phyloP scores from a whole-genome alignment of 2,329 filamentous ascomycete genomes.

The Pseudogymnoascus sp. region DNA sequence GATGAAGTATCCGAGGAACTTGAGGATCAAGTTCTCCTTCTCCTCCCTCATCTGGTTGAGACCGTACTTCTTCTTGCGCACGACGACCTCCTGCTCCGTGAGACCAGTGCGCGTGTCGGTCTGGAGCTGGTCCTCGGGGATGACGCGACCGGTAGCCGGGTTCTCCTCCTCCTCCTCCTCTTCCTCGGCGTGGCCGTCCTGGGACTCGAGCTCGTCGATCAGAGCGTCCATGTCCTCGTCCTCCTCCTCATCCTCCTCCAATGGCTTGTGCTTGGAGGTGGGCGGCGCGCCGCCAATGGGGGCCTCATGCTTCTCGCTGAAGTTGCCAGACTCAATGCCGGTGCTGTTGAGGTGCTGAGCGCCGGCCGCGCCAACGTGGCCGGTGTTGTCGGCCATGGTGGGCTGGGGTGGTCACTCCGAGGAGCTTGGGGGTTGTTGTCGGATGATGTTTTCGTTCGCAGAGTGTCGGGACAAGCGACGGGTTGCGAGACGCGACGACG shows the following conservation, averaged over 20 bases:
- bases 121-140: slow-evolving; percentile 68
- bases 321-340: slow-evolving; percentile 52
- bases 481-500: neutral
- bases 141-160: slow-evolving; percentile 47
- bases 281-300: slow-evolving; percentile 25
- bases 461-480: neutral
- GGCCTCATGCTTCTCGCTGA: slow-evolving; percentile 52
- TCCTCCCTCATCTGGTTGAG: slow-evolving; percentile 88
- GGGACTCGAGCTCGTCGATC: slow-evolving; percentile 78
- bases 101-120: slow-evolving; percentile 69
- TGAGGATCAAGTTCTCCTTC: slow-evolving; percentile 75
- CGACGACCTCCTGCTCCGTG: slow-evolving; percentile 58
- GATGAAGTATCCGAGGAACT: slow-evolving; percentile 75
- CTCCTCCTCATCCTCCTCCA: slow-evolving; percentile 53
- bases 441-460: neutral
- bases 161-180: slow-evolving; percentile 51
- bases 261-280: slow-evolving; percentile 16
- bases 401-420: neutral
- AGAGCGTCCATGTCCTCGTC: slow-evolving; percentile 80
- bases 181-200: slow-evolving; percentile 62
- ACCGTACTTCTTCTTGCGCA: slow-evolving; percentile 63
- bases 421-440: neutral
- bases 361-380: slow-evolving; percentile 13
- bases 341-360: slow-evolving; percentile 45
- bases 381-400: slow-evolving; percentile 9